These are phyloP conservation scores for Clarireedia homoeocarpa DNA, from an alignment of 2,329 filamentous ascomycete genomes.

Conservation along the genomic window DNA sequence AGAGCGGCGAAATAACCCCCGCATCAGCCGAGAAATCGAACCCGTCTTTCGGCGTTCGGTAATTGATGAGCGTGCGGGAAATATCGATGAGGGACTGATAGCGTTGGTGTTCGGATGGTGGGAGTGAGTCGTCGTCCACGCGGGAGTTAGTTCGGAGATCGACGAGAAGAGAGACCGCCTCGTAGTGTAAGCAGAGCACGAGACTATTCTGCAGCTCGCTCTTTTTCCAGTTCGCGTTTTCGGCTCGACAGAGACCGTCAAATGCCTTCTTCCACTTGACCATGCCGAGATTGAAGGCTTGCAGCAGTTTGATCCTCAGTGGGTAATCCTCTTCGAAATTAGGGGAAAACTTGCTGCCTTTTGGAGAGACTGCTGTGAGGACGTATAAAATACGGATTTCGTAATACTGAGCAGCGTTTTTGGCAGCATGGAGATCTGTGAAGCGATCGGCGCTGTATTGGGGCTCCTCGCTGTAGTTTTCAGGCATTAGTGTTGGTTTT, in stretches of 20 bases:
- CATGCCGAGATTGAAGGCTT: not conserved
- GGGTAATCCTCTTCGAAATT: not conserved
- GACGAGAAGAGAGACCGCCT: not conserved
- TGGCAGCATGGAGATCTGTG: constrained; percentile 4
- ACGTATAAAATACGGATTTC: constrained; percentile 12
- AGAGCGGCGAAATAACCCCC: constrained; percentile 14
- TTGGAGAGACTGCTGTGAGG: constrained; percentile 9
- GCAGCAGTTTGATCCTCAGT: constrained; percentile 6
- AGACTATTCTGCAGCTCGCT: not conserved
- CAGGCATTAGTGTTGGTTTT: constrained; percentile 7
- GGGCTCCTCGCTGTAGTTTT: not conserved
- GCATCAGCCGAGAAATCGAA: constrained; percentile 10
- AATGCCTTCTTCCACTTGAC: constrained; percentile 3
- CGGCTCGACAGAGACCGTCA: not conserved
- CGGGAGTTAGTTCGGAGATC: constrained; percentile 1
- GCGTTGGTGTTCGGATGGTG: not conserved
- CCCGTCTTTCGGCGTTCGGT: not conserved
- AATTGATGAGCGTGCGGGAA: constrained; percentile 4
- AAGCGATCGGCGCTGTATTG: not conserved
- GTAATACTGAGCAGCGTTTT: constrained; percentile 9
- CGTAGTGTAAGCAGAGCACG: not conserved
- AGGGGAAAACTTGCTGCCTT: not conserved
- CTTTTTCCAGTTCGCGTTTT: not conserved
- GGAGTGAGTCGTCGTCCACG: not conserved
- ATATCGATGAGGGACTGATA: constrained; percentile 8